Evolutionary conservation across 1,284 basidiomycete genomes (phyloP).

Genomic region (Cystobasidium pallidum): DNA sequence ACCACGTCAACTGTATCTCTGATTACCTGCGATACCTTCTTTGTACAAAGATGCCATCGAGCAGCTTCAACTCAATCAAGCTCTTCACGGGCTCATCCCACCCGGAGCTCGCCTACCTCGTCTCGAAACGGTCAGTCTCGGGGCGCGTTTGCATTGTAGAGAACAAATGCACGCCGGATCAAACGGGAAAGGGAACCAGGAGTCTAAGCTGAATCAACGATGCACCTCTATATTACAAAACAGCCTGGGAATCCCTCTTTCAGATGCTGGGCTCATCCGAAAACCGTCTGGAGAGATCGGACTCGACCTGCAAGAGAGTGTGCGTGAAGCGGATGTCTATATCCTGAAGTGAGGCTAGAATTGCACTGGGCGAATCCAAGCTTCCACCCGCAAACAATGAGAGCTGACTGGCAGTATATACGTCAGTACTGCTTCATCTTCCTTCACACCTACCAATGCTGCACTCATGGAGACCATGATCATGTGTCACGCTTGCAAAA

Average conservation of each 20-base stretch:
- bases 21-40: background rate
- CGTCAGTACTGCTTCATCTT: constrained; percentile 49
- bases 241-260: constrained; percentile 79
- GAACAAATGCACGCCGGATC: too few relatives aligned
- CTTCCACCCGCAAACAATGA: too few relatives aligned
- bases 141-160: too few relatives aligned
- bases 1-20: too few relatives aligned
- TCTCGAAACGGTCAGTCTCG: constrained; percentile 77
- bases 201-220: background rate
- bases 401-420: too few relatives aligned
- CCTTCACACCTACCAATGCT: constrained; percentile 53
- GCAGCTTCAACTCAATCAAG: constrained; percentile 65
- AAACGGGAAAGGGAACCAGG: too few relatives aligned
- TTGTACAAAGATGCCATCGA: constrained; percentile 30
- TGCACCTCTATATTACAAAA: background rate
- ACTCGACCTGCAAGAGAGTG: constrained; percentile 73
- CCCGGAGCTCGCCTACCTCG: constrained; percentile 90
- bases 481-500: constrained; percentile 99
- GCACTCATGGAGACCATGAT: constrained; percentile 61
- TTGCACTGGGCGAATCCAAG: background rate
- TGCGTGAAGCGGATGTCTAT: constrained; percentile 98
- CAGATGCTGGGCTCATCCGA: constrained; percentile 34
- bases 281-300: constrained; percentile 84
- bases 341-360: constrained; percentile 73
- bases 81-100: constrained; percentile 81